Evolutionary conservation across 2,329 filamentous ascomycete species (phyloP), one percentile per base, ranked within the genome.

Genomic region (Monosporascus sp.): DNA sequence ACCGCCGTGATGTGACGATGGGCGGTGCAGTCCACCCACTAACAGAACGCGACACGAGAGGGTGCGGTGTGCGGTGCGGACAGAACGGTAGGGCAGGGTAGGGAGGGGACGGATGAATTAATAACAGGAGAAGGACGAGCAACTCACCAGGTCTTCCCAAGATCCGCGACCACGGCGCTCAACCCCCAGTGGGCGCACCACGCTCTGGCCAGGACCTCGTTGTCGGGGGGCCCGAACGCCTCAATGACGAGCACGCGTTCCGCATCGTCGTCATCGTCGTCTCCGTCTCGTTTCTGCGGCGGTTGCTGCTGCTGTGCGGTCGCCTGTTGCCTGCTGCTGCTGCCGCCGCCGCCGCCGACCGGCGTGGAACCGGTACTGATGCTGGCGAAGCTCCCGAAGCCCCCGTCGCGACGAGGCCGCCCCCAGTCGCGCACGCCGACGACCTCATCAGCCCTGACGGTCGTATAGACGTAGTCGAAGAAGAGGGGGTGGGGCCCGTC

Each of bases 181-280:
- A 89, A 70, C 2, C 88, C 88, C 81, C 86, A 89, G 62, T 89
- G 85, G 51, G 85, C 81, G 66, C 87, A 90, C 88, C 88, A 91
- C 6, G 88, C 86, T 56, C 88, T 74, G 1, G 85, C 87, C 61
- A 91, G 78, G 4, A 90, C 87, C 68, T 90, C 88, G 59, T 90
- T 90, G 67, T 90, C 88, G 48, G 75, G 75, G 22, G 87, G 85
- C 1, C 88, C 88, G 65, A 88, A 84, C 0, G 86, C 85, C 70
- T 90, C 85, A 15, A 90, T 77, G 5, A 86, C 84, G 8, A 91
- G 73, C 3, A 91, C 86, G 60, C 81, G 80, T 59, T 87, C 85
- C 25, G 82, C 73, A 51, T 85, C 81, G 18, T 76, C 72, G 15
- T 75, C 71, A 15, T 74, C 70, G 39, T 63, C 60, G 50, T 36